Conservation (phyloP, 2,329 filamentous ascomycete species). For the Ampelomyces quisqualis region DNA sequence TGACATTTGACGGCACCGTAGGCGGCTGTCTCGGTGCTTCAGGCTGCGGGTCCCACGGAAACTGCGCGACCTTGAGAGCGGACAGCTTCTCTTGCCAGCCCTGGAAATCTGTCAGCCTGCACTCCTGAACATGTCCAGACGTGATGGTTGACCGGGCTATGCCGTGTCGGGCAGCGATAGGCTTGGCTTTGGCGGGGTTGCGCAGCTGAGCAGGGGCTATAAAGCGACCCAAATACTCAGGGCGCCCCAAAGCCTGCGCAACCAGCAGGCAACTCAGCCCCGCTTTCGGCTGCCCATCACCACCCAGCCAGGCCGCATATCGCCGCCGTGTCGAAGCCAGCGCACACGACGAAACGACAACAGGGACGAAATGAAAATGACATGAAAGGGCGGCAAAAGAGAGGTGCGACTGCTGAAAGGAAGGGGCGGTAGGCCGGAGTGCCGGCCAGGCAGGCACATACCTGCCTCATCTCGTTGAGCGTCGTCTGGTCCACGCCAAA, state of each 20-base stretch:
- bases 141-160: conserved; percentile 41
- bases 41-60: conserved; percentile 85
- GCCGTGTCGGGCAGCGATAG: conserved; percentile 36
- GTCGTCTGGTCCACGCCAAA: conserved; percentile 86
- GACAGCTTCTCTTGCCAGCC: conserved; percentile 94
- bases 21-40: conserved; percentile 54
- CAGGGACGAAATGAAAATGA: conserved; percentile 12
- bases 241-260: conserved; percentile 41
- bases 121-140: too few relatives aligned
- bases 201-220: conserved; percentile 47
- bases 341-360: conserved; percentile 17
- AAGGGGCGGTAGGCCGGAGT: conserved; percentile 16
- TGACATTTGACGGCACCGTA: conserved; percentile 47
- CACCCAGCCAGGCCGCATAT: conserved; percentile 28
- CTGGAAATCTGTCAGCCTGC: conserved; percentile 51
- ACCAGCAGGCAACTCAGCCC: conserved; percentile 45
- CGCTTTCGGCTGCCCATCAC: conserved; percentile 45
- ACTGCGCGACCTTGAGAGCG: conserved; percentile 77
- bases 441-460: conserved; percentile 54
- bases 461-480: conserved; percentile 82
- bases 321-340: conserved; percentile 19
- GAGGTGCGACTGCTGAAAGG: conserved; percentile 10
- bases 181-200: conserved; percentile 40
- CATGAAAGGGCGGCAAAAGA: conserved; percentile 8
- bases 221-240: conserved; percentile 51